Percentiles rank a stretch among this genome's conserved stretches.
These are phyloP conservation scores for Cyberlindnera americana DNA, from an alignment of 805 yeast genomes.

Conservation along the genomic window DNA sequence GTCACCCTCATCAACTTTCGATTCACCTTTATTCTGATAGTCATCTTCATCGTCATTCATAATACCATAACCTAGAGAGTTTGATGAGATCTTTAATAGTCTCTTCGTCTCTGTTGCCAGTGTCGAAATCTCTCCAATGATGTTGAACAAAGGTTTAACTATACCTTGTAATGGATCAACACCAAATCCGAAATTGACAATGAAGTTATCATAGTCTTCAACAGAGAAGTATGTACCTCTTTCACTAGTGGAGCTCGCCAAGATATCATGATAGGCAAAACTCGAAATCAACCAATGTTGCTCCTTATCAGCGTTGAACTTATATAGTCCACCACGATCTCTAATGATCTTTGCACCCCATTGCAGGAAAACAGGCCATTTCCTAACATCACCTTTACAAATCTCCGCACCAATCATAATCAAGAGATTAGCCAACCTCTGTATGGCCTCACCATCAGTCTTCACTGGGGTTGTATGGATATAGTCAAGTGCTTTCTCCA, in stretches of 20 bases:
- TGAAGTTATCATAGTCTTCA: conserved; percentile 48
- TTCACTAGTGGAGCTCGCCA: conserved; percentile 57
- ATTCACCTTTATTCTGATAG: conserved; percentile 13
- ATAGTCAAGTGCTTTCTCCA: conserved; percentile 44
- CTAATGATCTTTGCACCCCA: conserved; percentile 64
- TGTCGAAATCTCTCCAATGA: conserved; percentile 65
- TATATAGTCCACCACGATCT: conserved; percentile 56
- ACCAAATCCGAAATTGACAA: conserved; percentile 34
- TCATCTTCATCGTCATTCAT: conserved; percentile 25
- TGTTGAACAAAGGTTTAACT: conserved; percentile 61
- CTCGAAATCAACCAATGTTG: conserved; percentile 71
- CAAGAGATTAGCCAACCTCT: conserved; percentile 59
- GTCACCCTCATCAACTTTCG: conserved; percentile 8
- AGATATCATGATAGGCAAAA: conserved; percentile 77
- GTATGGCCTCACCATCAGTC: conserved; percentile 26
- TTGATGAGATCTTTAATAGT: conserved; percentile 29
- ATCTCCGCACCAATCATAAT: conserved; percentile 78
- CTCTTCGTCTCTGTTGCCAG: conserved; percentile 52
- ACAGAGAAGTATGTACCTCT: conserved; percentile 65
- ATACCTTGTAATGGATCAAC: conserved; percentile 73
- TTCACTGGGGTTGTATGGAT: conserved; percentile 33
- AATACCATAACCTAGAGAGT: conserved; percentile 27
- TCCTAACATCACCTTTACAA: conserved; percentile 74
- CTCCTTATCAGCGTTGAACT: conserved; percentile 49
- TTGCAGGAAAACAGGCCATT: conserved; percentile 66